Base-by-base conservation (phyloP, 1,284 basidiomycete genomes). In the Rhodotorula mucilaginosa region DNA sequence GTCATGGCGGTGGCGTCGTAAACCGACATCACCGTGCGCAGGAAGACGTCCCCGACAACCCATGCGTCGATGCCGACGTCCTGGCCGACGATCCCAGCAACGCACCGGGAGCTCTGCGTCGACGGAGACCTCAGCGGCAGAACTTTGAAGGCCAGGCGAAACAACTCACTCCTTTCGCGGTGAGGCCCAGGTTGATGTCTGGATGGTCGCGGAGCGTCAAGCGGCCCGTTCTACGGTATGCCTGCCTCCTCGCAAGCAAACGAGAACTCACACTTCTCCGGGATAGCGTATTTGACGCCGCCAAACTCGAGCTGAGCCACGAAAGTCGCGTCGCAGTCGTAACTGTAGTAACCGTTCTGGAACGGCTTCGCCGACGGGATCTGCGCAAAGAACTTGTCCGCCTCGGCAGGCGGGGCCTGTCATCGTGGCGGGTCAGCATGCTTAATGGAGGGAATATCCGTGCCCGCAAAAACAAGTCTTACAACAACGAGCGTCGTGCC, bases 401-500 rank as follows among this genome's bases (percentile, higher is more conserved):
- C 82, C 65, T 79, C 74, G 46, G 59, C 61, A 3, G 77, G 78
- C 16, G 81, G 81, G 2, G 79, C 73, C 72, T 73, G 54, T 29
- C 19, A n/a, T 39, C 52, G 61, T 52, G 1, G 1, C 16, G 23
- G 16, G 34, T 51, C 13, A 86, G 83, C 16, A 79, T 18, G 3
- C 54, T n/a, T n/a, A 10, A 16, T 5, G n/a, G 5, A 6, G 3
- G 5, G 34, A 47, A 12, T 21, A 39, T 12, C 7, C 4, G 26
- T 2, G 29, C 39, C 10, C 39, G 10, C 39, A 2, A 44, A n/a
- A 19, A 26, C 19, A 29, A 8, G 23, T 61, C 72, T n/a, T n/a
- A 71, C 80, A 19, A 87, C 83, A 18, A 80, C 81, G 48, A 81
- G 68, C 5, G 83, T 81, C 29, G 86, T 84, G 52, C 85, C 86